phyloP scores from a whole-genome alignment of 306 rosid genomes.

The Dryas alaskensis region DNA sequence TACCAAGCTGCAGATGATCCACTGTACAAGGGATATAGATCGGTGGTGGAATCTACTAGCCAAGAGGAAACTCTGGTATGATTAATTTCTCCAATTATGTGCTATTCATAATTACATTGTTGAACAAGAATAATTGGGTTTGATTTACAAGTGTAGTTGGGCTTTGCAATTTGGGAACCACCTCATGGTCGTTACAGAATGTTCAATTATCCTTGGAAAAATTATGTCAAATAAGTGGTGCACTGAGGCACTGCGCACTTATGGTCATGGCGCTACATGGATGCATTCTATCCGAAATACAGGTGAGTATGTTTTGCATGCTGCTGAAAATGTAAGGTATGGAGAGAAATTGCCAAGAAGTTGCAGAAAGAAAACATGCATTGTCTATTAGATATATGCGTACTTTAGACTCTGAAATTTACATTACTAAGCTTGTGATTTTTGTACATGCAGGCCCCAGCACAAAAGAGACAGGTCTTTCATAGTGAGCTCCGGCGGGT shows the following conservation, averaged over 20 bases:
- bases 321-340: background rate
- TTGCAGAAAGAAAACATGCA: background rate
- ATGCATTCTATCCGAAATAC: slow-evolving; percentile 74
- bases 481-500: slow-evolving; percentile 46
- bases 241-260: slow-evolving; percentile 67
- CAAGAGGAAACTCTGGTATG: slow-evolving; percentile 71
- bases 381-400: background rate
- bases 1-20: slow-evolving; percentile 72
- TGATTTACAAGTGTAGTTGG: slow-evolving; percentile 38
- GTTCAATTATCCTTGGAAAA: slow-evolving; percentile 61
- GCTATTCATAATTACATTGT: background rate
- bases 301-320: slow-evolving; percentile 31
- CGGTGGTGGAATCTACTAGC: slow-evolving; percentile 56
- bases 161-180: slow-evolving; percentile 75
- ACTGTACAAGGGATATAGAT: slow-evolving; percentile 51
- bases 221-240: slow-evolving; percentile 57
- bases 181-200: slow-evolving; percentile 65
- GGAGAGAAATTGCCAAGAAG: slow-evolving; percentile 1
- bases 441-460: slow-evolving; percentile 44
- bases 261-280: slow-evolving; percentile 79
- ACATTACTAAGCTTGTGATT: background rate
- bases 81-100: slow-evolving; percentile 2
- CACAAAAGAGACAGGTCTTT: slow-evolving; percentile 50
- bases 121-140: background rate
- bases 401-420: background rate